A percentile compares a stretch with the other conserved stretches of the same genome.
phyloP scores from a whole-genome alignment of 352 stramenopile genomes.

The Phytophthora aleatoria region DNA sequence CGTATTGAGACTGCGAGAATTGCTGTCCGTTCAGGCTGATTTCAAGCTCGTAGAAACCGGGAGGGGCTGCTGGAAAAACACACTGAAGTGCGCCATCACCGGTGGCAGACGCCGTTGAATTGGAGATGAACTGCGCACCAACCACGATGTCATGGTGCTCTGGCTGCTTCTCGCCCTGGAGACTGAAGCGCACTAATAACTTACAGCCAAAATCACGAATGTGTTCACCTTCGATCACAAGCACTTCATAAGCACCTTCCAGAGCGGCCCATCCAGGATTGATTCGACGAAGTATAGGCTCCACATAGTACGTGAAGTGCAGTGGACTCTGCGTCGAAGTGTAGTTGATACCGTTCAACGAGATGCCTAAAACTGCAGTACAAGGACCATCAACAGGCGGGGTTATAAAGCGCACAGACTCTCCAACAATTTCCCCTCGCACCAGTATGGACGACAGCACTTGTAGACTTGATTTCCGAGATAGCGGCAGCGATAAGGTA shows the following conservation, averaged over 20 bases:
- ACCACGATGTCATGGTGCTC: slow-evolving; percentile 32
- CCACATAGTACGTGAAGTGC: slow-evolving; percentile 62
- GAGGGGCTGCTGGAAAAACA: slow-evolving; percentile 31
- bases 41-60: slow-evolving; percentile 68
- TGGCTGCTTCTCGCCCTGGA: slow-evolving; percentile 33
- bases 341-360: slow-evolving; percentile 81
- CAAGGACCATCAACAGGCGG: slow-evolving; percentile 46
- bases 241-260: slow-evolving; percentile 38
- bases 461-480: background rate
- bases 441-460: slow-evolving; percentile 30
- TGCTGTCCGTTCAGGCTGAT: slow-evolving; percentile 75
- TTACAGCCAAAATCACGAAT: slow-evolving; percentile 60
- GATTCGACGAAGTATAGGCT: slow-evolving; percentile 57
- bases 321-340: slow-evolving; percentile 53
- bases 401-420: slow-evolving; percentile 57
- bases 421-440: slow-evolving; percentile 62
- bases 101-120: slow-evolving; percentile 10
- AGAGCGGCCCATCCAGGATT: slow-evolving; percentile 51
- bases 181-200: slow-evolving; percentile 48
- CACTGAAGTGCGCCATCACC: slow-evolving; percentile 35
- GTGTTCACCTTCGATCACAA: slow-evolving; percentile 50
- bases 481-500: background rate
- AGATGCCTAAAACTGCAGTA: slow-evolving; percentile 63
- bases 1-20: slow-evolving; percentile 61
- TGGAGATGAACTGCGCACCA: slow-evolving; percentile 36